Evolutionary conservation across 768 basidiomycete genomes (phyloP).

Genomic region (Podaxis sp.): DNA sequence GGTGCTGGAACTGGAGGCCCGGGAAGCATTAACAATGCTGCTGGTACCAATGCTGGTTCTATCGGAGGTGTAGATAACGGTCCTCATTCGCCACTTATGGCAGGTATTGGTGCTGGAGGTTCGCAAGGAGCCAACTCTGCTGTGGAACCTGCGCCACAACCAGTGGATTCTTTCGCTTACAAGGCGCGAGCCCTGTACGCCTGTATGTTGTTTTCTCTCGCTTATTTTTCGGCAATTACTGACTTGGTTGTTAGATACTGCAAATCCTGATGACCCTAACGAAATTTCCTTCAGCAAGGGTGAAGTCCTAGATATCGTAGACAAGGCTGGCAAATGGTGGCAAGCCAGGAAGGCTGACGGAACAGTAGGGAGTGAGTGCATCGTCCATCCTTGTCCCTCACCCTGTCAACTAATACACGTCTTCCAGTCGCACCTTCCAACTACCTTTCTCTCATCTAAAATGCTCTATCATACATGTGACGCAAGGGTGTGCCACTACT

Average conservation of each 20-base stretch:
- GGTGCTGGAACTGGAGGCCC: slow-evolving; percentile 35
- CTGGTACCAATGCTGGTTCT: slow-evolving; percentile 32
- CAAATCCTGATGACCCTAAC: slow-evolving; percentile 93
- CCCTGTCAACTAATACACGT: slow-evolving; percentile 17
- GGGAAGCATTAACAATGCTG: slow-evolving; percentile 58
- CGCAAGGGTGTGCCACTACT: neutral
- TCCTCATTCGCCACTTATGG: slow-evolving; percentile 66
- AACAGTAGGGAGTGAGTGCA: slow-evolving; percentile 67
- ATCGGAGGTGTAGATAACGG: slow-evolving; percentile 48
- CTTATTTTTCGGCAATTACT: slow-evolving; percentile 16
- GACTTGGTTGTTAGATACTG: slow-evolving; percentile 62
- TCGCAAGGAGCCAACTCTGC: slow-evolving; percentile 25
- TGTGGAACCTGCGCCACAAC: slow-evolving; percentile 24
- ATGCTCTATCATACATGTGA: slow-evolving; percentile 9
- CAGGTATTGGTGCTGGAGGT: slow-evolving; percentile 63
- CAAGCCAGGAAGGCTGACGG: slow-evolving; percentile 82
- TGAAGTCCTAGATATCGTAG: slow-evolving; percentile 88
- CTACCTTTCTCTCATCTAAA: slow-evolving; percentile 77
- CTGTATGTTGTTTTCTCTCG: slow-evolving; percentile 49
- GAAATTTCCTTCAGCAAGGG: slow-evolving; percentile 94
- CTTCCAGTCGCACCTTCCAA: slow-evolving; percentile 77
- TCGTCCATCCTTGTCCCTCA: neutral
- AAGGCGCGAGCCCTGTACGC: slow-evolving; percentile 89
- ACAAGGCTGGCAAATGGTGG: slow-evolving; percentile 95
- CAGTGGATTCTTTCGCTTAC: slow-evolving; percentile 54